Conservation (phyloP, 768 basidiomycete species). For the Amyloporia xantha region DNA sequence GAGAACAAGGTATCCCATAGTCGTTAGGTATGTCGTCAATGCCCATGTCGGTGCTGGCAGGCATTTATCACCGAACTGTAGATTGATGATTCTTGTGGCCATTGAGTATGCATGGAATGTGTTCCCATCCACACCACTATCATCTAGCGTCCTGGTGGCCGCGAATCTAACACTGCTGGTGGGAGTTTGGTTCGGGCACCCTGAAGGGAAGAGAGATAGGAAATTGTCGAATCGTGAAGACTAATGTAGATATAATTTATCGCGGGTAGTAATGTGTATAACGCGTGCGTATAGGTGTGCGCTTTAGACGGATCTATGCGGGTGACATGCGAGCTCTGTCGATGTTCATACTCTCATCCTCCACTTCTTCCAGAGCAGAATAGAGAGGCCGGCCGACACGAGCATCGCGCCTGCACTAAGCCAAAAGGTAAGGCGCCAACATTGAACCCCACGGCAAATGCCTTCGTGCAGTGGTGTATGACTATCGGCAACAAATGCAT, state of each 20-base stretch:
- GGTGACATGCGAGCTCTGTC: no score
- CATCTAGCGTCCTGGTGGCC: slow-evolving; percentile 48
- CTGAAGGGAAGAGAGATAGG: slow-evolving; percentile 32
- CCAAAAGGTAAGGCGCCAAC: slow-evolving; percentile 66
- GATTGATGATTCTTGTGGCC: slow-evolving; percentile 48
- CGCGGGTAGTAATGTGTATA: neutral
- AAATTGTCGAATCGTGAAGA: neutral
- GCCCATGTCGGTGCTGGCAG: slow-evolving; percentile 7
- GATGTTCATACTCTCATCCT: slow-evolving; percentile 40
- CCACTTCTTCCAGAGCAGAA: slow-evolving; percentile 62
- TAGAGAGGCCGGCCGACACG: slow-evolving; percentile 36
- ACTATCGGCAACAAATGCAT: slow-evolving; percentile 58
- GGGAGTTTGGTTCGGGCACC: slow-evolving; percentile 49
- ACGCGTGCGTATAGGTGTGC: no score
- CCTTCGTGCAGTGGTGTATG: slow-evolving; percentile 34
- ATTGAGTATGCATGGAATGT: slow-evolving; percentile 89
- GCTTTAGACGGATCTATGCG: no score
- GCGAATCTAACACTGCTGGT: slow-evolving; percentile 46
- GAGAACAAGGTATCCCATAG: slow-evolving; percentile 58
- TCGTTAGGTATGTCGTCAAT: slow-evolving; percentile 47
- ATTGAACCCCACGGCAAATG: slow-evolving; percentile 51
- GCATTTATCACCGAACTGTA: slow-evolving; percentile 23
- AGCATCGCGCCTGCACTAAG: slow-evolving; percentile 37
- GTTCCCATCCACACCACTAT: slow-evolving; percentile 70
- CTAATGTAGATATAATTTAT: neutral